Evolutionary conservation across 169 alveolate genomes (phyloP), one percentile per base, ranked within the genome.

Genomic region (Cryptosporidium sp.): DNA sequence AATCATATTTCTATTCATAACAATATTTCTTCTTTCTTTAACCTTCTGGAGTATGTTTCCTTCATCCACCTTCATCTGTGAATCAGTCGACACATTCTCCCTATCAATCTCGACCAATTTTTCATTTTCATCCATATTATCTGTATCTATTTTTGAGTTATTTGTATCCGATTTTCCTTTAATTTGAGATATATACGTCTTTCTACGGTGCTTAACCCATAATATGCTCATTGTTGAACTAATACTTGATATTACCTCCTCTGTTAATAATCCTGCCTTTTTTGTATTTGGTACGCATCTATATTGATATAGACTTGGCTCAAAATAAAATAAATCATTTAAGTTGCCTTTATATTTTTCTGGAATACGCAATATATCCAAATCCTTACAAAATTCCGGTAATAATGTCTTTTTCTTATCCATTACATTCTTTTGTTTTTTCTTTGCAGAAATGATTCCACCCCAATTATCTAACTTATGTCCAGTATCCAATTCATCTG

Each of bases 221-320:
- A 80, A 61, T 62, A 80, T 42, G 62, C 89, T 80, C 89, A 80
- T 80, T 44, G 89, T 80, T 5, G 89, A 62, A 80, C 89, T 80
- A 23, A 80, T 52, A 65, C 89, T 80, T 16, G 89, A 80, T 48
- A 60, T 21, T 26, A 80, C 75, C 62, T 80, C 75, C 31, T 80
- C 89, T 29, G 89, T 80, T 39, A 80, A 80, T 51, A 80, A 80
- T 9, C 89, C 89, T 80, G 75, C 89, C 33, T 80, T 80, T 26
- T 80, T 60, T 18, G 89, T 80, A 65, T 80, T 80, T 61, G 80
- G 73, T 0, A 62, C 89, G 56, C 89, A 80, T 65, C 80, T 80
- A 44, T 80, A 80, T 45, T 80, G 89, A 9, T 80, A 80, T 39
- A 80, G 26, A 29, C 33, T 80, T 9, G 89, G 89, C 35, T 80